phyloP scores from a whole-genome alignment of 176 grass and related monocot species.

The Luzula sylvatica region DNA sequence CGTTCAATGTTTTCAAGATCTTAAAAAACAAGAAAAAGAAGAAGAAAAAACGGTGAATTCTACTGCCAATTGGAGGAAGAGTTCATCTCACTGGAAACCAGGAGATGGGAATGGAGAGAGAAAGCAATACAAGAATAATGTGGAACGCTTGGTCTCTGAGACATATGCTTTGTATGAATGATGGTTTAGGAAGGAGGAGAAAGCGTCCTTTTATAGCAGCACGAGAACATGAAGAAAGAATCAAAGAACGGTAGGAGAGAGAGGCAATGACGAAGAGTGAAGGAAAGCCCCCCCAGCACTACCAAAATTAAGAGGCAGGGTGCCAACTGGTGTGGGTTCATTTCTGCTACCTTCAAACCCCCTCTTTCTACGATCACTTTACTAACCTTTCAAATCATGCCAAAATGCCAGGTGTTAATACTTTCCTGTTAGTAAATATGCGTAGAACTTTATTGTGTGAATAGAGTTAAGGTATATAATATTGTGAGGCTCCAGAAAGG shows the following conservation, averaged over 20 bases:
- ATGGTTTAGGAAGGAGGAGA: no score
- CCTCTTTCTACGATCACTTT: no score
- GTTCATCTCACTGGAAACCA: conserved; percentile 93
- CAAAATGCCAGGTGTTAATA: no score
- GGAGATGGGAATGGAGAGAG: conserved; percentile 87
- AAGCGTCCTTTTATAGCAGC: no score
- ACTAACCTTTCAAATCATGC: no score
- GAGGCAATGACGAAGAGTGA: neutral
- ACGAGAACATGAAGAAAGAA: no score
- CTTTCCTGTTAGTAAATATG: neutral
- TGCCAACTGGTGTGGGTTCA: neutral
- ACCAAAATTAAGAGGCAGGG: neutral
- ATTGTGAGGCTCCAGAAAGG: neutral
- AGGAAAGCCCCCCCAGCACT: neutral
- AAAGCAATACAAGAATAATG: conserved; percentile 72
- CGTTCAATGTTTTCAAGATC: conserved; percentile 10
- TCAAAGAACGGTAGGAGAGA: neutral
- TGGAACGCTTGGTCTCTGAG: conserved; percentile 73
- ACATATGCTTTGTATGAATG: conserved; percentile 40
- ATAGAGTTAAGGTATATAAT: neutral
- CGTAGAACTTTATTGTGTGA: neutral
- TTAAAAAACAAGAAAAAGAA: neutral
- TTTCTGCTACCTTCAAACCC: no score
- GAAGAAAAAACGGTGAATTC: neutral
- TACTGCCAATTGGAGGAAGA: conserved; percentile 57